Evolutionary conservation across 169 alveolate genomes (phyloP).

Genomic region (Plasmodium relictum): DNA sequence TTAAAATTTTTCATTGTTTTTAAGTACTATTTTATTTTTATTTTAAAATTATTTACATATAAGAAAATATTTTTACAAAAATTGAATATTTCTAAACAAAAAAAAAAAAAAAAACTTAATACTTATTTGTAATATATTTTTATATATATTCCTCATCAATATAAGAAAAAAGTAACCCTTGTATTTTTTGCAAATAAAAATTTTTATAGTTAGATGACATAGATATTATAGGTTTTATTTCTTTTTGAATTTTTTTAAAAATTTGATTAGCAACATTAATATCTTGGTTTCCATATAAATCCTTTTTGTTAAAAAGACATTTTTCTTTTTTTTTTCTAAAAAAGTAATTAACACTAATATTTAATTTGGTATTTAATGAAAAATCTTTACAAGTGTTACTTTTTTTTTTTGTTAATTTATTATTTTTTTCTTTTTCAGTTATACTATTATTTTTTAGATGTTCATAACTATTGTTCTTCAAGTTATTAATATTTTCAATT

Average conservation of each 20-base stretch:
- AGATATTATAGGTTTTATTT: slow-evolving; percentile 32
- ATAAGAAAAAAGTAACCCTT: slow-evolving; percentile 49
- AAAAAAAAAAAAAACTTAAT: too few species aligned
- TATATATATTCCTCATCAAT: slow-evolving; percentile 47
- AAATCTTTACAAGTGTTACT: neutral
- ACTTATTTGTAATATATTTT: too few species aligned
- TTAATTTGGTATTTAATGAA: slow-evolving; percentile 26
- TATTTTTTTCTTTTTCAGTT: neutral
- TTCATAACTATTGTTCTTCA: neutral
- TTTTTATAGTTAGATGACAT: slow-evolving; percentile 57
- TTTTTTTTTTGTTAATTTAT: neutral
- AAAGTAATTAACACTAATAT: slow-evolving; percentile 71
- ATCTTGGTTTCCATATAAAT: slow-evolving; percentile 76
- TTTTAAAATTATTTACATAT: too few species aligned
- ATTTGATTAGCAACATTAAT: slow-evolving; percentile 47
- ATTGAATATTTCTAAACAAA: too few species aligned
- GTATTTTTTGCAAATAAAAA: slow-evolving; percentile 70
- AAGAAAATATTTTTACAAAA: too few species aligned
- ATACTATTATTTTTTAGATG: neutral
- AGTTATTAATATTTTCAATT: too few species aligned
- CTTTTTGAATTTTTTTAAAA: slow-evolving; percentile 72
- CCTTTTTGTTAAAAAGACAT: slow-evolving; percentile 49
- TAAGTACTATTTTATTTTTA: too few species aligned
- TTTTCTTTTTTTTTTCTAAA: slow-evolving; percentile 65
- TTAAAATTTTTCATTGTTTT: too few species aligned